Conservation (phyloP, 768 basidiomycete genomes). For the Macrolepiota fuliginosa region DNA sequence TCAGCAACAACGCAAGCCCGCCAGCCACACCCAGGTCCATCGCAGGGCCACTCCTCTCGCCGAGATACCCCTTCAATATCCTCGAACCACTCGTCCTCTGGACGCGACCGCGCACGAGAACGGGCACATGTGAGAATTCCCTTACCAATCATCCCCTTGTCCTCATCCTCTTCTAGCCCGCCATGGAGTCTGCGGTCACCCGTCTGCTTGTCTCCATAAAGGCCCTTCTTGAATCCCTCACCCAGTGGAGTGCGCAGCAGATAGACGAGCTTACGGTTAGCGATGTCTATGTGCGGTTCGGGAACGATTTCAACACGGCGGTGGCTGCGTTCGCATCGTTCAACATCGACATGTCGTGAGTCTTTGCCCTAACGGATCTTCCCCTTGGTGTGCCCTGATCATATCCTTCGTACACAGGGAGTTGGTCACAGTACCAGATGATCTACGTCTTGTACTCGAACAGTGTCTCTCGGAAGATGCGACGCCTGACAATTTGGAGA, state of each 20-base stretch:
- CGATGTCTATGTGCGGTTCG: conserved; percentile 94
- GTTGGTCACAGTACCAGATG: conserved; percentile 82
- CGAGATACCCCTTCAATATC: conserved; percentile 53
- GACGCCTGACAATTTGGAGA: conserved; percentile 76
- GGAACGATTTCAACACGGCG: conserved; percentile 96
- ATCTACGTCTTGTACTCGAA: conserved; percentile 87
- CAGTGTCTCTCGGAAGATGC: conserved; percentile 91
- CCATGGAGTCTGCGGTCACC: conserved; percentile 89
- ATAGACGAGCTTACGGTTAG: conserved; percentile 82
- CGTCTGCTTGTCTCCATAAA: conserved; percentile 93
- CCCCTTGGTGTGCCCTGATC: background rate
- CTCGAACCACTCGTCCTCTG: conserved; percentile 37
- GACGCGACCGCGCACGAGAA: conserved; percentile 37
- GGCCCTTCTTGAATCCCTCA: conserved; percentile 86
- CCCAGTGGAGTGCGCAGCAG: conserved; percentile 75
- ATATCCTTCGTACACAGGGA: conserved; percentile 52
- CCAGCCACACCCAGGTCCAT: conserved; percentile 24
- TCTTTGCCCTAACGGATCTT: conserved; percentile 16
- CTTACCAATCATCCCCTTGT: background rate
- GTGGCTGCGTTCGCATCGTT: conserved; percentile 84
- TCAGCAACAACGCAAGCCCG: conserved; percentile 22
- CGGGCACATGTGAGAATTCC: conserved; percentile 32
- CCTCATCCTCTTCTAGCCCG: conserved; percentile 44
- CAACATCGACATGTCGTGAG: conserved; percentile 90
- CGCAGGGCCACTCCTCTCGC: conserved; percentile 41